Base-by-base conservation (phyloP, 1,284 basidiomycete genomes). In the Phellopilus nigrolimitatus region DNA sequence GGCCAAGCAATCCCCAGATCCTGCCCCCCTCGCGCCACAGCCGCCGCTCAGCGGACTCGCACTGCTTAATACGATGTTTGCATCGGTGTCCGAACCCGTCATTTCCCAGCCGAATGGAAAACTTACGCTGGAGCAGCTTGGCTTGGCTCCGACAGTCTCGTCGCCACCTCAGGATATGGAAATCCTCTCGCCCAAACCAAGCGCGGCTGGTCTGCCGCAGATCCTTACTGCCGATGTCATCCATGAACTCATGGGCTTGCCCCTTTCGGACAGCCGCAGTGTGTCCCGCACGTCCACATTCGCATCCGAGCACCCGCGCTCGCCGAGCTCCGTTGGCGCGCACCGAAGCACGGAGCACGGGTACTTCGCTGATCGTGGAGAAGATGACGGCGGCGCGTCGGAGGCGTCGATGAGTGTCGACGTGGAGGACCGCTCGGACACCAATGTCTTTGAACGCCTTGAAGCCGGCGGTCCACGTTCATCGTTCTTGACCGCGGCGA, bases 11-110 rank as follows among this genome's bases (percentile, higher is more conserved):
- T 21, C 34, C 21, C 36, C 53, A 21, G 48, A 50, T 28, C 50
- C 28, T 25, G 46, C 43, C 28, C 49, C 38, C 27, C 41, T n/a
- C 45, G 53, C 30, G 24, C 41, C 44, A 21, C 53, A 47, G 43
- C 21, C 33, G 19, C 56, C 42, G 24, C 44, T 43, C 25, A 58
- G 41, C 21, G 63, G 62, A 12, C 44, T 51, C 4, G 45, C 61
- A 33, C 53, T 62, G 9, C 56, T 63, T 4, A 55, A 63, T 24
- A 51, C 58, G 12, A 61, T 64, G 42, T 64, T 64, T 51, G 57
- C 62, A 8, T 61, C 59, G 3, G 58, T 55, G 21, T 52, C 57
- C 15, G 44, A 37, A 12, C 33, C 52, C 10, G 13, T 31, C 15
- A 40, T 34, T 24, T n/a, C 31, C n/a, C 49, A 27, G 6, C 6